Evolutionary conservation across 352 stramenopile genomes (phyloP), one percentile per base, ranked within the genome.

Genomic region (Phytophthora fragariae): DNA sequence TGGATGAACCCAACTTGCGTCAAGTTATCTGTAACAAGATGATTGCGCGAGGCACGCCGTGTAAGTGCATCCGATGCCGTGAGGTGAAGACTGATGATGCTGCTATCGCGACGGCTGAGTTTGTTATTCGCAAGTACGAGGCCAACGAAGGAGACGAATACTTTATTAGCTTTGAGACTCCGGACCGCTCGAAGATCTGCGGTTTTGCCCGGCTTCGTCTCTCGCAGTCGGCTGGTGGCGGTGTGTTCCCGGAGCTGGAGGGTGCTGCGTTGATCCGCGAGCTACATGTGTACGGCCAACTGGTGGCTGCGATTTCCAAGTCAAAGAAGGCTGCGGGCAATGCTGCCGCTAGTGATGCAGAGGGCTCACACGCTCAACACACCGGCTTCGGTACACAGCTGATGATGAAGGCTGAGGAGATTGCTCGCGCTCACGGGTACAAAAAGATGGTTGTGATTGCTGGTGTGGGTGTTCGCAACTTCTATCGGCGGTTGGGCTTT

Each of bases 131-230:
- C 35, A 77, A 86, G 62, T 98, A 98, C 77, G 73, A 88, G 21
- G 92, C 92, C 3, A 97, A 96, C 57, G 89, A 91, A 15, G 94
- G 90, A 4, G 75, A 88, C 37, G 94, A 98, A 74, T 97, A 96
- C 68, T 98, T 98, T 67, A 84, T 98, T 37, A 97, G 87, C 70
- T 98, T 97, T 47, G 94, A 98, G 78, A 94, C 92, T 17, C 86
- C 88, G 0, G 92, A 98, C 62, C 73, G 88, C 37, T 86, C 85
- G 35, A 97, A 94, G 63, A 97, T 98, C 63, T 98, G 95, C 64
- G 94, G 92, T 3, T 98, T 98, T 76, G 79, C 89, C 19, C 84
- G 93, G 2, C 78, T 98, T 47, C 91, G 94, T 33, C 71, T 98
- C 5, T 94, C 87, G 9, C 37, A 77, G 37, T 86, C 81, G 2